phyloP scores from a whole-genome alignment of 495 filamentous ascomycete genomes.

The Talaromyces borbonicus region DNA sequence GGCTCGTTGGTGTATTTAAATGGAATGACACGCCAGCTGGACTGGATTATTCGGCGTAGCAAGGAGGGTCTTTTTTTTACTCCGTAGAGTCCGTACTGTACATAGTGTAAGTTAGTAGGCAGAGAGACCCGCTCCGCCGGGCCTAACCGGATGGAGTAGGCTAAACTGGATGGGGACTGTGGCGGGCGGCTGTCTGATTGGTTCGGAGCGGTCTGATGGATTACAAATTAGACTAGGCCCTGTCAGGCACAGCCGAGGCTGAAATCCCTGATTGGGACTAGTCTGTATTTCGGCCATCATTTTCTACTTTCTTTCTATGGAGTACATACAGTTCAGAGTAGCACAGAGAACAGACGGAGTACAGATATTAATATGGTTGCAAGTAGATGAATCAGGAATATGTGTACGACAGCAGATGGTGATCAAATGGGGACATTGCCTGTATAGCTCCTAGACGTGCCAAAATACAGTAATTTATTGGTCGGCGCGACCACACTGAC shows the following conservation, averaged over 20 bases:
- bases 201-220: neutral
- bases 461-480: too few relatives aligned
- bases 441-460: too few relatives aligned
- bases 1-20: neutral
- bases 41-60: slow-evolving; percentile 38
- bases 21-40: slow-evolving; percentile 8
- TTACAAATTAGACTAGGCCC: neutral
- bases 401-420: too few relatives aligned
- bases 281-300: neutral
- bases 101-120: neutral
- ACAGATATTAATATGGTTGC: too few relatives aligned
- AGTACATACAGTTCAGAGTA: too few relatives aligned
- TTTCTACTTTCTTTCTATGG: too few relatives aligned
- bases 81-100: neutral
- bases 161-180: too few relatives aligned
- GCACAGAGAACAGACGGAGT: too few relatives aligned
- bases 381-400: too few relatives aligned
- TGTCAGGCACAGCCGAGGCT: slow-evolving; percentile 2
- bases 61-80: slow-evolving; percentile 22
- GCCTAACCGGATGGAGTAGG: neutral
- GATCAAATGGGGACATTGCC: too few relatives aligned
- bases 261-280: neutral
- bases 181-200: too few relatives aligned
- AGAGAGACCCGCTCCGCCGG: too few relatives aligned
- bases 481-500: neutral